phyloP scores from a whole-genome alignment of 2,329 filamentous ascomycete genomes.

The Colletotrichum lini region DNA sequence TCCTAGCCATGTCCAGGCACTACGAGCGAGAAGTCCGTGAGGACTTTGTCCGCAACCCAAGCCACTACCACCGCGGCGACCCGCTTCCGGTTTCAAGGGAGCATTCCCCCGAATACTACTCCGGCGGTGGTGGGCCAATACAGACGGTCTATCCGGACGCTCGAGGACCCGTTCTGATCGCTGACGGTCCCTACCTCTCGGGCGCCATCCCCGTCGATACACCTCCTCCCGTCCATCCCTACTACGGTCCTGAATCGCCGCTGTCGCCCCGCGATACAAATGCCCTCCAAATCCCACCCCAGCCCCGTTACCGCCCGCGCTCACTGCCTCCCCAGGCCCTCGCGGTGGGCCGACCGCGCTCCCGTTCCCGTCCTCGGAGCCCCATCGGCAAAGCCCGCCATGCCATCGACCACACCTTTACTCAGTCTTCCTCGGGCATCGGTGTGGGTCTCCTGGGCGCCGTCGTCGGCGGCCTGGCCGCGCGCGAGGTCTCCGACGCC shows the following conservation, averaged over 20 bases:
- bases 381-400: constrained; percentile 58
- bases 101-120: constrained; percentile 51
- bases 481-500: constrained; percentile 62
- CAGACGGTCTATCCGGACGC: constrained; percentile 19
- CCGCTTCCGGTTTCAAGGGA: constrained; percentile 37
- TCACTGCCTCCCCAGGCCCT: constrained; percentile 41
- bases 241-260: constrained; percentile 27
- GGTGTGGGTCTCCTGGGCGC: constrained; percentile 68
- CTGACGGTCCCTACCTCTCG: constrained; percentile 31
- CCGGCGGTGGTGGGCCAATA: constrained; percentile 46
- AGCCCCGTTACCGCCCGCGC: constrained; percentile 34
- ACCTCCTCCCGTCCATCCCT: constrained; percentile 8
- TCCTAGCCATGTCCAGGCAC: constrained; percentile 44
- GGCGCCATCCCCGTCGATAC: constrained; percentile 23
- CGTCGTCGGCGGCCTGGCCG: constrained; percentile 68
- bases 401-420: constrained; percentile 63
- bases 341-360: constrained; percentile 39
- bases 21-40: constrained; percentile 52
- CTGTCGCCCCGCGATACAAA: constrained; percentile 19
- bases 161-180: constrained; percentile 6
- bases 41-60: constrained; percentile 45
- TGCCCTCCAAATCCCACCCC: constrained; percentile 22
- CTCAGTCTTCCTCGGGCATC: constrained; percentile 63
- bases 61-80: constrained; percentile 46
- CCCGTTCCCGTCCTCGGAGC: constrained; percentile 49